phyloP scores from a whole-genome alignment of 2,329 filamentous ascomycete genomes.

The Colletotrichum tropicicola region DNA sequence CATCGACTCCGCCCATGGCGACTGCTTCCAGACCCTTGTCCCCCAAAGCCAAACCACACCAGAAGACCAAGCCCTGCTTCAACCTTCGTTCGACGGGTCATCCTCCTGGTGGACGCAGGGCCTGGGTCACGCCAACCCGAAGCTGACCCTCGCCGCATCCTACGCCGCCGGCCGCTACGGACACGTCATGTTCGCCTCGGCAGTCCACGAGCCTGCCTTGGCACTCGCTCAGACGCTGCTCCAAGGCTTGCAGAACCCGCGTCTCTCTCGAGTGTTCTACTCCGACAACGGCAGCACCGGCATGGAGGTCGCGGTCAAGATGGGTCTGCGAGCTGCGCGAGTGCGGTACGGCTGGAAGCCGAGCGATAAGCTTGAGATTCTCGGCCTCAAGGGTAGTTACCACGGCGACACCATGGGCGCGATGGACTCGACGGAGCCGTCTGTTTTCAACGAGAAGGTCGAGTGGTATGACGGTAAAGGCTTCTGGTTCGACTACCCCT shows the following conservation, averaged over 20 bases:
- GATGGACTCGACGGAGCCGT: slow-evolving; percentile 86
- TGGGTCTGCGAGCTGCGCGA: slow-evolving; percentile 77
- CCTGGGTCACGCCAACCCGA: slow-evolving; percentile 80
- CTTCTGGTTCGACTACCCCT: slow-evolving; percentile 83
- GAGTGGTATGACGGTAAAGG: slow-evolving; percentile 87
- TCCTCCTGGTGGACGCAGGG: slow-evolving; percentile 95
- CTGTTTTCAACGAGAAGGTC: slow-evolving; percentile 81
- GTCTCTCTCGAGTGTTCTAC: slow-evolving; percentile 79
- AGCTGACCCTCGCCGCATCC: slow-evolving; percentile 77
- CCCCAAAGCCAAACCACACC: background rate
- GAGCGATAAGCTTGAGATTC: slow-evolving; percentile 67
- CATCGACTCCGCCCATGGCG: slow-evolving; percentile 83
- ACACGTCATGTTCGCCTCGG: slow-evolving; percentile 87
- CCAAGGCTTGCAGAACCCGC: slow-evolving; percentile 65
- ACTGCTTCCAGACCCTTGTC: slow-evolving; percentile 74
- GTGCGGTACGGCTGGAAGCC: slow-evolving; percentile 73
- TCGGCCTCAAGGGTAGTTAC: slow-evolving; percentile 83
- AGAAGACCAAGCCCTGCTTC: slow-evolving; percentile 50
- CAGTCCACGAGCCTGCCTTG: slow-evolving; percentile 81
- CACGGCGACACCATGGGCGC: slow-evolving; percentile 90
- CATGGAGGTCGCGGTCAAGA: slow-evolving; percentile 85
- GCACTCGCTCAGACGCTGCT: slow-evolving; percentile 73
- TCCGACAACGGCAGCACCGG: slow-evolving; percentile 87
- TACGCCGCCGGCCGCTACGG: slow-evolving; percentile 86
- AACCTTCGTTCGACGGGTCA: slow-evolving; percentile 81